Evolutionary conservation across 176 grass and related monocot species (phyloP).

Genomic region (Miscanthus lutarioriparius): DNA sequence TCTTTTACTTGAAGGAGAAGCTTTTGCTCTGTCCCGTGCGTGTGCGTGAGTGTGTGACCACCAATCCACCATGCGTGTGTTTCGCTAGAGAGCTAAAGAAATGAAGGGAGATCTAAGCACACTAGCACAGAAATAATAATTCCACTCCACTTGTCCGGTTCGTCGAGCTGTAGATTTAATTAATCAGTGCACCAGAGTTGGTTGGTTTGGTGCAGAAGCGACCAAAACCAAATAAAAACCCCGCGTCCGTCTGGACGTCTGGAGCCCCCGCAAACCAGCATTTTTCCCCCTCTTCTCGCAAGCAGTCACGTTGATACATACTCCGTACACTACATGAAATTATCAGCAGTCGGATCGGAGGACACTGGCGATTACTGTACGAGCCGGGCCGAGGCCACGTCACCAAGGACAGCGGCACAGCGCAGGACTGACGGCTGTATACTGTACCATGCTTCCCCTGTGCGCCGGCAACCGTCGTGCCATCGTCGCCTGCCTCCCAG

Average conservation of each 20-base stretch:
- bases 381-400: neutral
- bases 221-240: neutral
- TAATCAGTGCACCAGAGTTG: neutral
- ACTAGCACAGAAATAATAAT: neutral
- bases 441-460: neutral
- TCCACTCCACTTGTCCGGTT: neutral
- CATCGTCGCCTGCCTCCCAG: too few relatives aligned
- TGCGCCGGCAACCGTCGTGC: neutral
- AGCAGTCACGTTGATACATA: too few relatives aligned
- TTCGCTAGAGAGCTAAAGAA: slow-evolving; percentile 25
- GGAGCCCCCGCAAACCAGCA: too few relatives aligned
- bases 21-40: neutral
- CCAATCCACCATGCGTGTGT: too few relatives aligned
- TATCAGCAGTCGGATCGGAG: neutral
- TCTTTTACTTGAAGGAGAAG: neutral
- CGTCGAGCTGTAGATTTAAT: neutral
- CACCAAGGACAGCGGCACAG: neutral
- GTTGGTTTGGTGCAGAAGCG: neutral
- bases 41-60: neutral
- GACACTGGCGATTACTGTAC: neutral
- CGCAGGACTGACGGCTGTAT: neutral
- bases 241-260: too few relatives aligned
- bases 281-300: too few relatives aligned
- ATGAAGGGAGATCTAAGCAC: neutral
- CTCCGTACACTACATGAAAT: neutral